phyloP scores from a whole-genome alignment of 2,329 filamentous ascomycete species.

The Chaetomiaceae sp. region DNA sequence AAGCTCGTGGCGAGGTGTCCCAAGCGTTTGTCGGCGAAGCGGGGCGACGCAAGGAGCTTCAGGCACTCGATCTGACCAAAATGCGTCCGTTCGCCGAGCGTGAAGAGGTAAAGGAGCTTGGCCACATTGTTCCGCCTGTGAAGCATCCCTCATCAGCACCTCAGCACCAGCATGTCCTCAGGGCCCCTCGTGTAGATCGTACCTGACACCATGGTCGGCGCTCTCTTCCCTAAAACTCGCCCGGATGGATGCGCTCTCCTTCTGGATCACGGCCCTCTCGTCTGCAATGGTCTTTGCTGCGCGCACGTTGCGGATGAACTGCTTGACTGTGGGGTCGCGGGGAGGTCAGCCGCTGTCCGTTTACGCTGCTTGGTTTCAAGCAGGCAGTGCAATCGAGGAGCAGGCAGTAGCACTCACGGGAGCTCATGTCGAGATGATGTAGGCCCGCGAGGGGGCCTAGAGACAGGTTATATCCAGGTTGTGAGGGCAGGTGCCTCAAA shows the following conservation, averaged over 20 bases:
- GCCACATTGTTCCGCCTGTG: conserved; percentile 95
- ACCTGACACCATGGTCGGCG: conserved; percentile 87
- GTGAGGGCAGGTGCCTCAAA: conserved; percentile 3
- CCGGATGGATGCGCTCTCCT: conserved; percentile 95
- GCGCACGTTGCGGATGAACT: conserved; percentile 98
- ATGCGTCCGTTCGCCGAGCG: conserved; percentile 92
- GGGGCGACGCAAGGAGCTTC: conserved; percentile 91
- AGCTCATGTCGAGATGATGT: conserved; percentile 25
- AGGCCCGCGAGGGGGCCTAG: conserved; percentile 27
- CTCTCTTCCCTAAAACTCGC: conserved; percentile 98
- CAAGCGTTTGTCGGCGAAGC: conserved; percentile 94
- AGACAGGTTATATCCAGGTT: conserved; percentile 18
- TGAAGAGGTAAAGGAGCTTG: conserved; percentile 97
- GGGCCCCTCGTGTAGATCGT: conserved; percentile 34
- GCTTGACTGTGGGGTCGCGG: conserved; percentile 67
- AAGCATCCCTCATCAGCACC: conserved; percentile 20
- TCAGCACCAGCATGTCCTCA: not conserved
- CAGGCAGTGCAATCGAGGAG: not conserved
- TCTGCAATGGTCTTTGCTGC: conserved; percentile 98
- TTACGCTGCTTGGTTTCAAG: not conserved
- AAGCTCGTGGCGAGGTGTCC: conserved; percentile 96
- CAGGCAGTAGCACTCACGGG: no score
- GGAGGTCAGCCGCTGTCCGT: conserved; percentile 15
- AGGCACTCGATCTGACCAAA: conserved; percentile 99
- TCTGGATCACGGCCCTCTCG: conserved; percentile 96